Percentiles rank a stretch among this genome's conserved stretches.
These are phyloP conservation scores for Epichloe gansuensis DNA, from an alignment of 2,329 filamentous ascomycete species.

Conservation along the genomic window DNA sequence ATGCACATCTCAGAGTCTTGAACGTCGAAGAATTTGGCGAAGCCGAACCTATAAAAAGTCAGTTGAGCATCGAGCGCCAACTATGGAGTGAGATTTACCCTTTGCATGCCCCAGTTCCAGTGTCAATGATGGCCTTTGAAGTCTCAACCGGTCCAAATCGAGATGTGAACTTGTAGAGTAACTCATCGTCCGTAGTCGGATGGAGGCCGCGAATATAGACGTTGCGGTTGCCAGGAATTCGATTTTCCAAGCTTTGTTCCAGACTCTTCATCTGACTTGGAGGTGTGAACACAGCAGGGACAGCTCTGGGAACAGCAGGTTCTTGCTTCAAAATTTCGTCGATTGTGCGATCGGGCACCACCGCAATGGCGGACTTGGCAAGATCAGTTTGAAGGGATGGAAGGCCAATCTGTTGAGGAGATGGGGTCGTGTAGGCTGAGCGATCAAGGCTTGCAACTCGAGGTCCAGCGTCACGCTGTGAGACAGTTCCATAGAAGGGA, in stretches of 20 bases:
- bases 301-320: slow-evolving; percentile 75
- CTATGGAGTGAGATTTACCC: slow-evolving; percentile 45
- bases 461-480: slow-evolving; percentile 46
- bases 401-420: slow-evolving; percentile 45
- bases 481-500: slow-evolving; percentile 47
- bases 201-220: slow-evolving; percentile 96
- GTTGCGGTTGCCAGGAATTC: slow-evolving; percentile 83
- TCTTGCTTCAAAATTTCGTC: slow-evolving; percentile 58
- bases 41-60: slow-evolving; percentile 62
- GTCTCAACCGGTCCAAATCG: slow-evolving; percentile 92
- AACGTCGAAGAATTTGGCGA: slow-evolving; percentile 85
- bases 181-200: slow-evolving; percentile 86
- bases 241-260: slow-evolving; percentile 88
- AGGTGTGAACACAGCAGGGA: slow-evolving; percentile 79
- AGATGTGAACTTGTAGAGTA: slow-evolving; percentile 67
- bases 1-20: slow-evolving; percentile 92
- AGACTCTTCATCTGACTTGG: slow-evolving; percentile 78
- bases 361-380: slow-evolving; percentile 27
- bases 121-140: slow-evolving; percentile 97
- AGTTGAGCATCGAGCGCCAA: slow-evolving; percentile 1
- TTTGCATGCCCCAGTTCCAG: slow-evolving; percentile 86
- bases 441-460: slow-evolving; percentile 47
- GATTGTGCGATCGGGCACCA: slow-evolving; percentile 36
- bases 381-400: slow-evolving; percentile 26
- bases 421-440: slow-evolving; percentile 53